Base-by-base conservation (phyloP, 108 stramenopile genomes). In the Seminavis robusta region DNA sequence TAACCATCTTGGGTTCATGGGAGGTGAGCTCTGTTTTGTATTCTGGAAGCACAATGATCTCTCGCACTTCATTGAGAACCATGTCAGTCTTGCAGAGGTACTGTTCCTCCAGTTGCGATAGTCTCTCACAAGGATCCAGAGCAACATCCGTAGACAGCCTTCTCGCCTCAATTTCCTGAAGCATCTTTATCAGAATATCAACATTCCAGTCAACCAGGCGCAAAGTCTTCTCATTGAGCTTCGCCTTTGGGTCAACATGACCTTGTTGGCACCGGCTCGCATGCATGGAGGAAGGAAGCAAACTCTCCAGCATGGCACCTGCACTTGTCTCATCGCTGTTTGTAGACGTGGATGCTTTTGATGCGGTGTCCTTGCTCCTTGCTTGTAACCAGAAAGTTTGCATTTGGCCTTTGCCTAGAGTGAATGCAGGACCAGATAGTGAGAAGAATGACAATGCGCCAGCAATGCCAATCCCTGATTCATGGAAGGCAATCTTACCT, bases 391-490 rank as follows among this genome's bases (percentile, higher is more conserved):
- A 61, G 34, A 50, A 76, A 0, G 79, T 81, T 52, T 68, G 67
- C 59, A 81, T 75, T 20, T 69, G 44, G 6, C 75, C 75, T 55
- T n/a, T n/a, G n/a, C n/a, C n/a, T n/a, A n/a, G n/a, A n/a, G n/a
- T n/a, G n/a, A n/a, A n/a, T n/a, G n/a, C n/a, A n/a, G n/a, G n/a
- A n/a, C n/a, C n/a, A n/a, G n/a, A n/a, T n/a, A n/a, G n/a, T n/a
- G n/a, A n/a, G n/a, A n/a, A n/a, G n/a, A n/a, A n/a, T n/a, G n/a
- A n/a, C n/a, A n/a, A n/a, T n/a, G n/a, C n/a, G n/a, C n/a, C n/a
- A n/a, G n/a, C n/a, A n/a, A n/a, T n/a, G n/a, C n/a, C n/a, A n/a
- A n/a, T n/a, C n/a, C n/a, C n/a, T n/a, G n/a, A n/a, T n/a, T n/a
- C n/a, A n/a, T n/a, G n/a, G n/a, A n/a, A n/a, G n/a, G n/a, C n/a